phyloP scores from a whole-genome alignment of 306 rosid genomes.

The Elaeagnus macrophylla region DNA sequence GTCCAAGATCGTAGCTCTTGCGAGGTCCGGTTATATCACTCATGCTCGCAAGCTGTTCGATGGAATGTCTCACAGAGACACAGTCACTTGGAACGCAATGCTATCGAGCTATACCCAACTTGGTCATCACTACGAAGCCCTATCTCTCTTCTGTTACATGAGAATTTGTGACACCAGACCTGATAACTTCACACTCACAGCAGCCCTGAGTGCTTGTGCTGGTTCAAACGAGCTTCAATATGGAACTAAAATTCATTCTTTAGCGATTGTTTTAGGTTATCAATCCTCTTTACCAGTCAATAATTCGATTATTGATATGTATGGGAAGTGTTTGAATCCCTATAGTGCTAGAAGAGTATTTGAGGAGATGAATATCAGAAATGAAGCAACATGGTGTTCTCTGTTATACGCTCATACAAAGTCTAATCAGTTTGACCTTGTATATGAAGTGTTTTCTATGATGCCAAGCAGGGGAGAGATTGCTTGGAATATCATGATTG shows the following conservation, averaged over 20 bases:
- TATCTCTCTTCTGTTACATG: constrained; percentile 45
- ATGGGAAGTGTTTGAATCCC: constrained; percentile 60
- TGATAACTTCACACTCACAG: constrained; percentile 56
- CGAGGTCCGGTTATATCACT: constrained; percentile 38
- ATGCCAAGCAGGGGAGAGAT: constrained; percentile 57
- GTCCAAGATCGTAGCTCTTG: constrained; percentile 26
- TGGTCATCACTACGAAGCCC: constrained; percentile 44
- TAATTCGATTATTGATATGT: constrained; percentile 65
- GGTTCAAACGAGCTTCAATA: constrained; percentile 22
- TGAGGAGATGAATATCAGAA: constrained; percentile 42
- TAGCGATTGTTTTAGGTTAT: constrained; percentile 43
- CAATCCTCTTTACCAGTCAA: constrained; percentile 40
- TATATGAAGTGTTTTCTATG: constrained; percentile 31
- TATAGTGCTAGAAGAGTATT: constrained; percentile 50
- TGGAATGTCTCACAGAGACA: constrained; percentile 50
- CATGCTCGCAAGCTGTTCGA: constrained; percentile 64
- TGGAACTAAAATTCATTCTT: constrained; percentile 49
- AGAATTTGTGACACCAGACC: constrained; percentile 33
- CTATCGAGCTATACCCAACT: constrained; percentile 44
- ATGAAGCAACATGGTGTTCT: constrained; percentile 73
- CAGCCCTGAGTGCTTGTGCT: constrained; percentile 54
- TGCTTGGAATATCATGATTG: constrained; percentile 73
- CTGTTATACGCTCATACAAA: constrained; percentile 55
- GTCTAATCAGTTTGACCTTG: constrained; percentile 31
- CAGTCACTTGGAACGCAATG: constrained; percentile 78